A percentile compares a stretch with the other conserved stretches of the same genome.
Evolutionary conservation across 768 basidiomycete species (phyloP).

Genomic region (Paxillus ammoniavirescens): DNA sequence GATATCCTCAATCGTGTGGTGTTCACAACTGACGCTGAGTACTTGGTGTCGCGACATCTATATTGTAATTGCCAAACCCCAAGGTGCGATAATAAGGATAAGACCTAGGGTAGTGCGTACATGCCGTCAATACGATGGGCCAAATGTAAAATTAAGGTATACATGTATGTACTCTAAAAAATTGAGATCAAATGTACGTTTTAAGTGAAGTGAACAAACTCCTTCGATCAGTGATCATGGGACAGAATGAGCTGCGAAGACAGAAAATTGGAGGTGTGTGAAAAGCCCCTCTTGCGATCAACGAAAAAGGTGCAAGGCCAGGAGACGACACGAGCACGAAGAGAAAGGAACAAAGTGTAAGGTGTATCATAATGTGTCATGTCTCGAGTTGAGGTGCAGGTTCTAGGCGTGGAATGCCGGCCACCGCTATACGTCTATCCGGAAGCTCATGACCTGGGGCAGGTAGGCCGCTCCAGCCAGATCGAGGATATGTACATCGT

Average conservation of each 20-base stretch:
- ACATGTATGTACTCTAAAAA: slow-evolving; percentile 47
- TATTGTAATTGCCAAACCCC: slow-evolving; percentile 2
- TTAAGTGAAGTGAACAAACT: slow-evolving; percentile 30
- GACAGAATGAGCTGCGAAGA: neutral
- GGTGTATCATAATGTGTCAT: neutral
- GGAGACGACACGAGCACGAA: neutral
- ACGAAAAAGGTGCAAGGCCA: slow-evolving; percentile 10
- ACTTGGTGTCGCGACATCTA: neutral
- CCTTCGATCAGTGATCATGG: neutral
- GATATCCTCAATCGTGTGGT: too few relatives aligned
- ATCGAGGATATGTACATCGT: slow-evolving; percentile 85
- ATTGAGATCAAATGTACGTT: slow-evolving; percentile 35
- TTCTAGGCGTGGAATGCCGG: neutral
- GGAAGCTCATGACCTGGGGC: slow-evolving; percentile 83
- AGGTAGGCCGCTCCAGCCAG: slow-evolving; percentile 86
- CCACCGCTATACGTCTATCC: slow-evolving; percentile 43
- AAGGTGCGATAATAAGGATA: slow-evolving; percentile 9
- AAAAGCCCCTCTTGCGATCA: slow-evolving; percentile 10
- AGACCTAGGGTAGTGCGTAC: slow-evolving; percentile 24
- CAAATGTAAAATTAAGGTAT: slow-evolving; percentile 27
- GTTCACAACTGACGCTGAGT: too few relatives aligned
- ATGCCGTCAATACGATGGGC: slow-evolving; percentile 22
- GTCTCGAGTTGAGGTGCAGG: neutral
- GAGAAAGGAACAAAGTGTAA: slow-evolving; percentile 3
- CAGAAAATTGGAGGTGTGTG: neutral